A percentile compares a stretch with the other conserved stretches of the same genome.
phyloP scores from a whole-genome alignment of 129 eudicot genomes.

The Cynara cardunculus region DNA sequence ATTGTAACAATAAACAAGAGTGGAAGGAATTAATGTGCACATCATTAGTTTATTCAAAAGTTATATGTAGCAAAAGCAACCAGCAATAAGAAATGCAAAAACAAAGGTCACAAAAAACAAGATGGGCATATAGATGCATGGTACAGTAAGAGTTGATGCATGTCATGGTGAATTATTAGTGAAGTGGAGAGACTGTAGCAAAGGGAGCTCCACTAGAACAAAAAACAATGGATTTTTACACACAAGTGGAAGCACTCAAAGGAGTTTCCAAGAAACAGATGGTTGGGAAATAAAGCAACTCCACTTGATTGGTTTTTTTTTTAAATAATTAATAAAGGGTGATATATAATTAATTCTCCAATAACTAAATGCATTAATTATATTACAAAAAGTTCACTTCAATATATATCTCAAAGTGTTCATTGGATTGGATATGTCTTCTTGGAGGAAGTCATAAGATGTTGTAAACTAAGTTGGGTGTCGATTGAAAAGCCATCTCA shows the following conservation, averaged over 20 bases:
- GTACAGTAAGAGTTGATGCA: constrained; percentile 4
- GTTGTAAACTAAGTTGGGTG: neutral
- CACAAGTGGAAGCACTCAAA: constrained; percentile 57
- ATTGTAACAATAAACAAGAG: neutral
- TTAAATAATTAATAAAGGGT: neutral
- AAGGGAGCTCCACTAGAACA: constrained; percentile 40
- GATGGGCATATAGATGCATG: neutral
- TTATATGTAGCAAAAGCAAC: neutral
- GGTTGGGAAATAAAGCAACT: constrained; percentile 41
- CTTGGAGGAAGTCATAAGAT: constrained; percentile 19
- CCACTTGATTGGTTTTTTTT: constrained; percentile 16
- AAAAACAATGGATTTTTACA: constrained; percentile 13
- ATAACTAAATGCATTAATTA: constrained; percentile 11
- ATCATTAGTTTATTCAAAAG: neutral
- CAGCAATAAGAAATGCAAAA: neutral
- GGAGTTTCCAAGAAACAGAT: constrained; percentile 28
- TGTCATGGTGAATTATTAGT: constrained; percentile 19
- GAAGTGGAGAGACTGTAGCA: constrained; percentile 38
- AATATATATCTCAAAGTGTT: neutral
- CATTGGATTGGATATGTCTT: constrained; percentile 12
- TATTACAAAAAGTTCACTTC: constrained; percentile 4
- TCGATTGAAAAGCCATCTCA: too few species aligned
- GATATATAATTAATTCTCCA: constrained; percentile 17
- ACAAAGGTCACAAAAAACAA: constrained; percentile 16
- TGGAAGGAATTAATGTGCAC: constrained; percentile 7